Base-by-base conservation (phyloP, 2,329 filamentous ascomycete species). In the Domatiomyces globalis region DNA sequence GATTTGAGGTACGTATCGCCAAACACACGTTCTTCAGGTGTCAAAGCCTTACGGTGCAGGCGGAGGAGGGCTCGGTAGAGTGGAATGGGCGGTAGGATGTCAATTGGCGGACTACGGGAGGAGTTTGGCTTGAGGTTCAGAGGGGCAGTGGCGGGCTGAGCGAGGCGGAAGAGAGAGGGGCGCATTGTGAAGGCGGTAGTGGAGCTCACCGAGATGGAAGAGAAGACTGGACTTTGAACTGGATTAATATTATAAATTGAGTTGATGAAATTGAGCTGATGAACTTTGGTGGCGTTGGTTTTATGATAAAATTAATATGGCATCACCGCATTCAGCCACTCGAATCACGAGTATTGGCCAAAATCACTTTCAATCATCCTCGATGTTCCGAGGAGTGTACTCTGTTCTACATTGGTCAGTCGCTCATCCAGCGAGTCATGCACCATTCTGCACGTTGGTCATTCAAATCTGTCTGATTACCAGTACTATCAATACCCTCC, bases 1-100 rank as follows among this genome's bases (percentile, higher is more conserved):
- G 81, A 79, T 71, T 94, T 95, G 66, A 96, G 75, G 68, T 96
- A 98, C 66, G 88, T 80, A 64, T 98, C 92, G 4, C 92, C 92
- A 6, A 98, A 71, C 4, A 94, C 52, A 36, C 92, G 81, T 81
- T 79, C 75, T 58, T 95, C 84, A 1, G 69, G 61, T 0, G 83
- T 81, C 8, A 98, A 72, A 61, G 84, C 77, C 63, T 83, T 87
- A 59, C 92, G 80, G 69, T 98, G 92, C 3, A 85, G 82, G 58
- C 92, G 83, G 27, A 98, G 74, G 22, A 98, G 71, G 36, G 92
- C 81, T 54, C 92, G 80, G 72, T 96, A 98, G 7, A 98, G 77
- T 2, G 83, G 87, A 46, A 96, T 84, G 0, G 89, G 89, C 5
- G 89, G 88, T 42, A 95, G 76, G 10, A 95, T 77, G 43, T 87